Evolutionary conservation across 2,329 filamentous ascomycete genomes (phyloP), one percentile per base, ranked within the genome.

Genomic region (Aspergillus unguis): DNA sequence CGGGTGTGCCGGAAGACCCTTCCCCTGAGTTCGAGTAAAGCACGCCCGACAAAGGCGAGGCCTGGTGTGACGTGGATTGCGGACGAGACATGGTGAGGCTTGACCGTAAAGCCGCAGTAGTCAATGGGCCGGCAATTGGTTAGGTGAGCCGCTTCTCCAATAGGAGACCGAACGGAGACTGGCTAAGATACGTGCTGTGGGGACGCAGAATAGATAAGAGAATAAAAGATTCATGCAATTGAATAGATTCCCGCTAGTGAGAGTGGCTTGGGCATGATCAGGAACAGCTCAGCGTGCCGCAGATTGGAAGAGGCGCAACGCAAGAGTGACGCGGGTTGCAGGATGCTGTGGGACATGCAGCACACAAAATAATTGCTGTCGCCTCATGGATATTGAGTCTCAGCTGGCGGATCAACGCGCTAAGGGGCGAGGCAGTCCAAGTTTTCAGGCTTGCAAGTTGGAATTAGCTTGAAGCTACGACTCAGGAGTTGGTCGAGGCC

Each of bases 271-370:
- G 48, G 53, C 58, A 61, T 58, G 27, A 29, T 53, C 53, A 54
- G 37, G 43, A 53, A 54, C 56, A 55, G 47, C 52, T 62, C 58
- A 59, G 48, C 52, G 47, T 41, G 42, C 40, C 35, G 42, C 27
- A 43, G 44, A 44, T 29, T 41, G 41, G 46, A 48, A 23, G 33
- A 50, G 49, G 44, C 43, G 47, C 41, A 36, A 40, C 37, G 32
- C 23, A 37, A 56, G 50, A 54, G 53, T 53, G 44, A 53, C 45
- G 52, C 46, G 42, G 42, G 53, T 56, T 53, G 54, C 55, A 52
- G 52, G 49, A 49, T 48, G 46, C 37, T 43, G 53, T 59, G 56
- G 54, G 54, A 55, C 58, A 59, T 58, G 49, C 47, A 54, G 50
- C 49, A 54, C 40, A 42, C 32, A 42, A 52, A 35, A 50, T n/a